These are phyloP conservation scores for Scleromitrula shiraiana DNA, from an alignment of 2,329 filamentous ascomycete genomes.

Conservation along the genomic window DNA sequence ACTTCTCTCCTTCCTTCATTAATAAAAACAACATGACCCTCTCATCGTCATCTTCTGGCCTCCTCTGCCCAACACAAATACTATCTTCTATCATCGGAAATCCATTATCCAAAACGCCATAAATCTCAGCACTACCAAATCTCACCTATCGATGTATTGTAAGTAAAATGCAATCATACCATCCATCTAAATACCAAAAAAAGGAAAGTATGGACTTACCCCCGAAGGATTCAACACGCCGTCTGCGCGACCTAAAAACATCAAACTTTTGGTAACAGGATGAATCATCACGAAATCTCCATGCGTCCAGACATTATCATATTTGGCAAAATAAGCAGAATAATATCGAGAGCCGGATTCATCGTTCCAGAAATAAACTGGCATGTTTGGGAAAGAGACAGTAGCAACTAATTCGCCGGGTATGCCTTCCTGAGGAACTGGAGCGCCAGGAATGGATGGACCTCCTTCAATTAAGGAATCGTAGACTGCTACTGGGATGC, in stretches of 20 bases:
- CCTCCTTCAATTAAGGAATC: conserved; percentile 48
- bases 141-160: no score
- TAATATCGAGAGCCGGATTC: conserved; percentile 37
- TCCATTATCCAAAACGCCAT: conserved; percentile 59
- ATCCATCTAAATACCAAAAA: no score
- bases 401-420: conserved; percentile 70
- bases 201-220: no score
- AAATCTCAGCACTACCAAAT: conserved; percentile 76
- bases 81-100: conserved; percentile 62
- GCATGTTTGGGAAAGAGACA: conserved; percentile 66
- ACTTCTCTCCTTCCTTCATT: conserved; percentile 49
- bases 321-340: conserved; percentile 53
- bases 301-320: conserved; percentile 68
- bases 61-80: conserved; percentile 71
- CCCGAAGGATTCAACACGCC: conserved; percentile 75
- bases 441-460: conserved; percentile 33
- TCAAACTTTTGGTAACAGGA: conserved; percentile 54
- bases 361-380: conserved; percentile 58
- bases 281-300: conserved; percentile 72
- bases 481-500: conserved; percentile 49
- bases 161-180: no score
- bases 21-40: conserved; percentile 51
- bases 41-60: conserved; percentile 51
- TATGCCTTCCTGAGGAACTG: conserved; percentile 47
- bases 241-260: conserved; percentile 65